Base-by-base conservation (phyloP, 2,329 filamentous ascomycete genomes). In the Talaromyces sp. region DNA sequence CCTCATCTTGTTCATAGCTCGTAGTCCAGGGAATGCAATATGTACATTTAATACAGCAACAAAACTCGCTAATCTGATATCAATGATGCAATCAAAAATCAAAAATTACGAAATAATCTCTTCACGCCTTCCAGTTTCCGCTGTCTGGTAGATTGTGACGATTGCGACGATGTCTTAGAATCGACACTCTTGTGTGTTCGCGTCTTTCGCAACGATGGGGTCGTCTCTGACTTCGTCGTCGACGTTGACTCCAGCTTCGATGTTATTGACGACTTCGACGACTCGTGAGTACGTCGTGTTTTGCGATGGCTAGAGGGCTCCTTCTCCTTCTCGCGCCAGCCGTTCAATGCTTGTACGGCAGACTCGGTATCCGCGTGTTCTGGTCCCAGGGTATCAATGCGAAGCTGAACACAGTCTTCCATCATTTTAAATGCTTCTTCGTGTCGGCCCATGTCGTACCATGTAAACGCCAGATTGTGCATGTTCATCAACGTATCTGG, bases 401-500 rank as follows among this genome's bases (percentile, higher is more conserved):
- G 45, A 16, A 49, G 45, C 45, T 14, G 45, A 49, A 49, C 27
- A 16, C 45, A 49, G 7, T 49, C 45, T 27, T 27, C 11, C 45
- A 27, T 49, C 45, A 49, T 49, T 14, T 27, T 27, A 3, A 49
- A 8, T 0, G 45, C 45, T 49, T 49, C 19, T 9, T 49, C 45
- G 22, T 49, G 19, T 49, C 22, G 45, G 13, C 45, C 45, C 45
- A 49, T 24, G 11, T 27, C 45, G 22, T 49, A 24, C 22, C 45
- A 52, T 3, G 64, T 71, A 13, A 39, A 39, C 1, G 54, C 54
- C 3, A 57, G 33, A 39, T 57, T 57, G 31, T 22, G 31, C 54
- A 57, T 57, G 13, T 39, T 57, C 5, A 11, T 54, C 2, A 73
- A 61, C 16, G 73, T 73, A 8, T 65, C 16, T 14, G 66, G 67